These are phyloP conservation scores for Paraurostyla sp. DNA, from an alignment of 73 alveolate genomes.

Conservation along the genomic window DNA sequence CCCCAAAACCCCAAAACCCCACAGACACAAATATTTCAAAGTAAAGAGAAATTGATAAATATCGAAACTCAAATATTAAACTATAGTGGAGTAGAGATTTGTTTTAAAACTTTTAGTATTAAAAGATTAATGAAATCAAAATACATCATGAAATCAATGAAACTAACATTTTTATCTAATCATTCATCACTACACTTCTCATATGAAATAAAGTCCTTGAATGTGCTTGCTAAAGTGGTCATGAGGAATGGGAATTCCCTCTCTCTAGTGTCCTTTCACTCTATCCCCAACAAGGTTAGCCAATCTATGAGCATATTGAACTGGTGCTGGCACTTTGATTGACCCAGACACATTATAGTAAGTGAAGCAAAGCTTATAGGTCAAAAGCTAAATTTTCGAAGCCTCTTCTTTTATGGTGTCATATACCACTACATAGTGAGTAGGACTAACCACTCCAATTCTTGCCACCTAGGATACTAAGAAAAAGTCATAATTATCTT, in stretches of 20 bases:
- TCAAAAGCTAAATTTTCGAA: slow-evolving; percentile 74
- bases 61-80: too few relatives aligned
- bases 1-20: too few relatives aligned
- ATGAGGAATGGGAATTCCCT: slow-evolving; percentile 56
- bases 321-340: slow-evolving; percentile 92
- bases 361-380: slow-evolving; percentile 87
- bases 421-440: slow-evolving; percentile 87
- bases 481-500: slow-evolving; percentile 84
- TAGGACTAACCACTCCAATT: slow-evolving; percentile 88
- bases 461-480: slow-evolving; percentile 81
- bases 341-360: slow-evolving; percentile 91
- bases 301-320: slow-evolving; percentile 84
- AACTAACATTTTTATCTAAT: too few relatives aligned
- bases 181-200: too few relatives aligned
- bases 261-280: slow-evolving; percentile 53
- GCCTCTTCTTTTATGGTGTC: slow-evolving; percentile 74
- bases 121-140: too few relatives aligned
- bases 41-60: too few relatives aligned
- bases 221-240: slow-evolving; percentile 32
- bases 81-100: too few relatives aligned
- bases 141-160: too few relatives aligned
- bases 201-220: slow-evolving; percentile 60
- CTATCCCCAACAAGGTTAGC: slow-evolving; percentile 84
- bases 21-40: too few relatives aligned
- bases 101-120: too few relatives aligned